Percentiles rank a stretch among this genome's conserved stretches.
Conservation (phyloP, 768 basidiomycete species). For the Podaxis pistillaris region DNA sequence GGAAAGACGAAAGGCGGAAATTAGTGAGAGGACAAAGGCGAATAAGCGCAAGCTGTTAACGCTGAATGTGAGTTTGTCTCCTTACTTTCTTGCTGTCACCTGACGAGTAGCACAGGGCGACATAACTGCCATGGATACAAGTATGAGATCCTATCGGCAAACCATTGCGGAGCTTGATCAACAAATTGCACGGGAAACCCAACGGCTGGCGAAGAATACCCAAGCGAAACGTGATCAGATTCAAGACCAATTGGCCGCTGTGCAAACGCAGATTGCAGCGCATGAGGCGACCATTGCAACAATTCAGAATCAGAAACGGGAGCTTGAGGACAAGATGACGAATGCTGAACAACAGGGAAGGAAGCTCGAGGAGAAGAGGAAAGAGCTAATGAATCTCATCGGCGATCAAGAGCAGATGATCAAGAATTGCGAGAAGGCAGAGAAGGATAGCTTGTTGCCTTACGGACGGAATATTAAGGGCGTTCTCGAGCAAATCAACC, state of each 20-base stretch:
- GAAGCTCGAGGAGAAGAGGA: constrained; percentile 30
- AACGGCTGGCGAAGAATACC: constrained; percentile 51
- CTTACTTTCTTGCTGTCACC: background rate
- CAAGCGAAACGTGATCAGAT: constrained; percentile 63
- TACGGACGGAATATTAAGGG: constrained; percentile 63
- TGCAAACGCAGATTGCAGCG: constrained; percentile 35
- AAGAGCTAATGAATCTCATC: constrained; percentile 40
- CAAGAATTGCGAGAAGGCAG: constrained; percentile 42
- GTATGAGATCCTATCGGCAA: constrained; percentile 29
- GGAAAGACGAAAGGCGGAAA: constrained; percentile 38
- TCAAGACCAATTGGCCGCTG: constrained; percentile 47
- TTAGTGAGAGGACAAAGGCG: constrained; percentile 42
- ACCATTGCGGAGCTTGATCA: constrained; percentile 39
- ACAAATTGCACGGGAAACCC: constrained; percentile 53
- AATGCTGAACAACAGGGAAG: constrained; percentile 34
- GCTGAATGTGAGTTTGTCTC: constrained; percentile 39
- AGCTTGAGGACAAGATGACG: constrained; percentile 28
- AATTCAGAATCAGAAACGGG: constrained; percentile 32
- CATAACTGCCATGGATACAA: constrained; percentile 46
- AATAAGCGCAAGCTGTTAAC: constrained; percentile 44
- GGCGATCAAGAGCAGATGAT: constrained; percentile 49
- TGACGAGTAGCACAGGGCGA: constrained; percentile 38
- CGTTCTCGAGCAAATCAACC: constrained; percentile 52
- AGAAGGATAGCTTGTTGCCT: constrained; percentile 56
- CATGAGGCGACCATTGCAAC: constrained; percentile 34